These are phyloP conservation scores for Botryosphaeria dothidea DNA, from an alignment of 2,329 filamentous ascomycete genomes.

Conservation along the genomic window DNA sequence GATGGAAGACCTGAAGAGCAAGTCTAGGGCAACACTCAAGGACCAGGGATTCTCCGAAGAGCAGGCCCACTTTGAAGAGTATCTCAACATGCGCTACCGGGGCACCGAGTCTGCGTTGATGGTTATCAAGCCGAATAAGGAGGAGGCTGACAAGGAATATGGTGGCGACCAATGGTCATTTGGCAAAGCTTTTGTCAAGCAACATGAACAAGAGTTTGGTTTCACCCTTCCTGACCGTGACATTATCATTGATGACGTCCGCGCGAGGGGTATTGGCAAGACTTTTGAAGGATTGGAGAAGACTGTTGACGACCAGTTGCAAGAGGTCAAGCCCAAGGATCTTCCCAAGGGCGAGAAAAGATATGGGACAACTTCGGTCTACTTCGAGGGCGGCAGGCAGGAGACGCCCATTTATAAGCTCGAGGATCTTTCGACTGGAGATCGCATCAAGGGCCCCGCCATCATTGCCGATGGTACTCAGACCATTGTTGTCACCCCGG, in stretches of 20 bases:
- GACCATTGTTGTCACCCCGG: conserved; percentile 86
- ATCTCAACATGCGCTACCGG: conserved; percentile 89
- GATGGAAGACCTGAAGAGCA: conserved; percentile 77
- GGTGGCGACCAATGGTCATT: conserved; percentile 76
- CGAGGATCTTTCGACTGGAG: conserved; percentile 69
- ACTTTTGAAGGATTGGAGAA: conserved; percentile 78
- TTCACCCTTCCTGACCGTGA: conserved; percentile 85
- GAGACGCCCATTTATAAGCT: conserved; percentile 84
- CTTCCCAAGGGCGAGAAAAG: conserved; percentile 60
- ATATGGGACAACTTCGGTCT: conserved; percentile 70
- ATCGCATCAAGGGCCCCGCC: conserved; percentile 75
- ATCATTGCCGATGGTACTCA: conserved; percentile 87
- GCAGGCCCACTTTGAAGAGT: conserved; percentile 83
- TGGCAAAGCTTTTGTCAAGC: conserved; percentile 78
- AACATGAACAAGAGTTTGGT: conserved; percentile 90
- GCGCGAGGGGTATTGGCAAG: conserved; percentile 85
- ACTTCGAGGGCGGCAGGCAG: conserved; percentile 77
- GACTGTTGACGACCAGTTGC: conserved; percentile 82
- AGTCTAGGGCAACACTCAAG: conserved; percentile 65
- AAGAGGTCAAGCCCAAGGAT: conserved; percentile 63
- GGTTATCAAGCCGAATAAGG: conserved; percentile 72
- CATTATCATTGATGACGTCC: conserved; percentile 87
- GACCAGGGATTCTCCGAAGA: conserved; percentile 77
- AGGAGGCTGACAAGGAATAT: conserved; percentile 62
- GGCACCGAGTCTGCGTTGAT: conserved; percentile 91